phyloP scores from a whole-genome alignment of 441 rosid species.

The Isatis lusitanica region DNA sequence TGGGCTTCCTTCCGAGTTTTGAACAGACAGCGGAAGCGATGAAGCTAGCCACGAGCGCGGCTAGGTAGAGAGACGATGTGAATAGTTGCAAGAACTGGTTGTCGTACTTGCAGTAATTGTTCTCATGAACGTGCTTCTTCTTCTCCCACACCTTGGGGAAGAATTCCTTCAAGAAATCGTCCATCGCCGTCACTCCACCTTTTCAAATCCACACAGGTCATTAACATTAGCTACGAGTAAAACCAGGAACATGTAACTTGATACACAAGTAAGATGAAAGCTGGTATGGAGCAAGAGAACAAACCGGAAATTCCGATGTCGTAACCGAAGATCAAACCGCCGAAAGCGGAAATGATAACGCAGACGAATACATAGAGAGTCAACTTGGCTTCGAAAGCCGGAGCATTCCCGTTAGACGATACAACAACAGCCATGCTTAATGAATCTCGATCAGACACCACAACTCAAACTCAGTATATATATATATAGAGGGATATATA shows the following conservation, averaged over 20 bases:
- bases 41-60: conserved; percentile 56
- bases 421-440: conserved; percentile 47
- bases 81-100: conserved; percentile 59
- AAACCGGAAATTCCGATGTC: conserved; percentile 64
- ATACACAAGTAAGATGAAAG: not conserved
- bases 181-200: conserved; percentile 80
- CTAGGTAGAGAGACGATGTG: conserved; percentile 68
- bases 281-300: not conserved
- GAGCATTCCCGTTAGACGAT: conserved; percentile 25
- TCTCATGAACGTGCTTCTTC: conserved; percentile 46
- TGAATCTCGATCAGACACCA: conserved; percentile 28
- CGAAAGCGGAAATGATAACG: conserved; percentile 56
- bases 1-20: conserved; percentile 53
- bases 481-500: not conserved
- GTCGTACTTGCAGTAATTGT: conserved; percentile 75
- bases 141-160: conserved; percentile 51
- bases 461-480: conserved; percentile 22
- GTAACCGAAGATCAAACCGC: conserved; percentile 60
- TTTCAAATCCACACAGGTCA: not conserved
- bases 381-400: conserved; percentile 52
- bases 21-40: conserved; percentile 46
- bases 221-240: not conserved
- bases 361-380: conserved; percentile 54
- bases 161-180: conserved; percentile 60
- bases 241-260: not conserved